These are phyloP conservation scores for Xylaria nigripes DNA, from an alignment of 495 filamentous ascomycete species.

Conservation along the genomic window DNA sequence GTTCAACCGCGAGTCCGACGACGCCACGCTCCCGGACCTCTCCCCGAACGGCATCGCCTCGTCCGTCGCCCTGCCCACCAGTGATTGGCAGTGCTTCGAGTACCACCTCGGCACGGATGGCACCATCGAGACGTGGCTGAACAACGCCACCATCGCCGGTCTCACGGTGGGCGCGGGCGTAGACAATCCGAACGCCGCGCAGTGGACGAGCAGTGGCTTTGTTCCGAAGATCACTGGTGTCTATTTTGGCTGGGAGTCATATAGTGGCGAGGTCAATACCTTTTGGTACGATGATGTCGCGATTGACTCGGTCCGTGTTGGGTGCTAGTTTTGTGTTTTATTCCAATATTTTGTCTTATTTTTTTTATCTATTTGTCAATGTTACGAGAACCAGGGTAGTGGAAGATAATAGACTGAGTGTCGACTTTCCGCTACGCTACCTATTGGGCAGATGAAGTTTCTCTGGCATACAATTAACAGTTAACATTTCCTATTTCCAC, in stretches of 20 bases:
- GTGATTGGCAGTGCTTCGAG: slow-evolving; percentile 48
- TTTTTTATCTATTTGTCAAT: no score
- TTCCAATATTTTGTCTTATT: no score
- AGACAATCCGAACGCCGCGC: slow-evolving; percentile 41
- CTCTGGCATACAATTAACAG: no score
- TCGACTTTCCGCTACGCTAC: no score
- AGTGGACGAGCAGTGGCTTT: slow-evolving; percentile 39
- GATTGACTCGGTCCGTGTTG: slow-evolving; percentile 38
- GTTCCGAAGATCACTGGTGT: slow-evolving; percentile 44
- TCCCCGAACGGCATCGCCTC: slow-evolving; percentile 48
- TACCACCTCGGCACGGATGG: slow-evolving; percentile 50
- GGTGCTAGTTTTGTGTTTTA: slow-evolving; percentile 27
- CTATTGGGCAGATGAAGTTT: no score
- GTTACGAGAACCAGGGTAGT: no score
- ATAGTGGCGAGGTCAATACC: slow-evolving; percentile 49
- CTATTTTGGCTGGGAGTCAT: slow-evolving; percentile 55
- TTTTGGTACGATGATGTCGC: slow-evolving; percentile 52
- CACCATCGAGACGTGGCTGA: slow-evolving; percentile 50
- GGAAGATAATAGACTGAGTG: no score
- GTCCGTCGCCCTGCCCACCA: slow-evolving; percentile 40
- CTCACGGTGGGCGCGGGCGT: slow-evolving; percentile 38
- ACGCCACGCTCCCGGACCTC: slow-evolving; percentile 52
- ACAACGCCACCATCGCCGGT: slow-evolving; percentile 39
- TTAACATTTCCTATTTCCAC: no score
- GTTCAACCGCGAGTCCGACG: slow-evolving; percentile 54